A percentile compares a stretch with the other conserved stretches of the same genome.
These are phyloP conservation scores for Sphenostylis stenocarpa DNA, from an alignment of 306 rosid genomes.

Conservation along the genomic window DNA sequence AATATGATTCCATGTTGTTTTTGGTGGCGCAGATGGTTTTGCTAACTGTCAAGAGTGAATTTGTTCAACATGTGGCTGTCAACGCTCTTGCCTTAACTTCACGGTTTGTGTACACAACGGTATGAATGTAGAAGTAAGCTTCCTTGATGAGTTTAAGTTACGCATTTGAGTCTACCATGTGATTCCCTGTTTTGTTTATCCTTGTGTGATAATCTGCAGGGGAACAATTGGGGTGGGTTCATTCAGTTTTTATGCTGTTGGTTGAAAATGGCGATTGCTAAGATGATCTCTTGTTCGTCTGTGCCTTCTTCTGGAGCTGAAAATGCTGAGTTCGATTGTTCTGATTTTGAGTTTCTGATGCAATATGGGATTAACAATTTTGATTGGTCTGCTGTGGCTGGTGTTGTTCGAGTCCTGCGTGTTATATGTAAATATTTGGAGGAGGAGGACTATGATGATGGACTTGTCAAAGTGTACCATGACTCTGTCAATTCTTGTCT, in stretches of 20 bases:
- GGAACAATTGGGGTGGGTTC: constrained; percentile 45
- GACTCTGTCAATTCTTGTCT: constrained; percentile 60
- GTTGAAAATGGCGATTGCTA: constrained; percentile 48
- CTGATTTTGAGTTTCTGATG: constrained; percentile 32
- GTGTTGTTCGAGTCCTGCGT: constrained; percentile 55
- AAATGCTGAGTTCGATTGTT: constrained; percentile 32
- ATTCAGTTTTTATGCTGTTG: constrained; percentile 49
- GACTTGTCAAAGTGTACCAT: constrained; percentile 46
- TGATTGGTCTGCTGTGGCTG: constrained; percentile 63
- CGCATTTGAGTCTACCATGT: not conserved
- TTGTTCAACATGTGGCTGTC: constrained; percentile 53
- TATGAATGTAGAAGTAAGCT: constrained; percentile 20
- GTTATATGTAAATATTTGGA: constrained; percentile 58
- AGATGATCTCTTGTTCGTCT: constrained; percentile 28
- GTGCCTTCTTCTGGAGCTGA: constrained; percentile 34
- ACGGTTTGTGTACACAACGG: constrained; percentile 37
- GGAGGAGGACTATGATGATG: constrained; percentile 51
- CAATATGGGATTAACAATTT: constrained; percentile 45
- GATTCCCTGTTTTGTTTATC: not conserved
- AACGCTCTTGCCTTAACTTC: constrained; percentile 47
- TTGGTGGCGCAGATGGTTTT: constrained; percentile 45
- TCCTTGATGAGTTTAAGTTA: constrained; percentile 7
- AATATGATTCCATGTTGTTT: constrained; percentile 23
- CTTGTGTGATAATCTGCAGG: constrained; percentile 36
- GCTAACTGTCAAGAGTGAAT: constrained; percentile 43